Evolutionary conservation across 129 eudicot species (phyloP), one percentile per base, ranked within the genome.

Genomic region (Lactuca saligna): DNA sequence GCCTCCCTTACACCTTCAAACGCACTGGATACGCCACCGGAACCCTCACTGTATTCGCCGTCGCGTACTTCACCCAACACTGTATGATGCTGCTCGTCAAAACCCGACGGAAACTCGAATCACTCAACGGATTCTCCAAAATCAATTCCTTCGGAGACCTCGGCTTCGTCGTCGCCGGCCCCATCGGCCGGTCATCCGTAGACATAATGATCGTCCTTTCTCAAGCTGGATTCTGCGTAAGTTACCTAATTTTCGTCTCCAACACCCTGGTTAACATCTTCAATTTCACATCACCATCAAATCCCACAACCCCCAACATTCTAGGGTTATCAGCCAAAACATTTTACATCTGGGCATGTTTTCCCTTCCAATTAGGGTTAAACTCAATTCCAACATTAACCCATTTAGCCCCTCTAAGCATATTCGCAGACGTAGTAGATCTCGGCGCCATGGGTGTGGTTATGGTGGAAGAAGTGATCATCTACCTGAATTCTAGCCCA

Each of bases 191-290:
- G 17, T 74, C 83, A 0, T 79, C 91, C 55, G 98, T 92, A 15
- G 98, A 92, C 63, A 37, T 67, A 38, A 92, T 92, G 98, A 86
- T 92, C n/a, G 79, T 89, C 0, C 82, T 92, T 0, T 92, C 98
- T 4, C 96, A 92, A 29, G 88, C 96, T 14, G 98, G 98, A 1
- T 92, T 92, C 66, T 92, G 98, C 68, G 88, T 89, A n/a, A 82
- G 98, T 46, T 92, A 92, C 55, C 57, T 87, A 31, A 92, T 92
- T 8, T 92, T 92, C 65, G 83, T 92, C 8, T 85, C 85, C 3
- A 86, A 79, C 17, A 92, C 98, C 1, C 57, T 92, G 17, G 82
- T 88, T 16, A 75, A 75, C 69, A 50, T 91, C 13, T 88, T 88
- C 71, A 86, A 70, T 65, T 61, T 68, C 17, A 34, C 32, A 7